Conservation (phyloP, 2,329 filamentous ascomycete species). For the Pseudopyricularia javanii region DNA sequence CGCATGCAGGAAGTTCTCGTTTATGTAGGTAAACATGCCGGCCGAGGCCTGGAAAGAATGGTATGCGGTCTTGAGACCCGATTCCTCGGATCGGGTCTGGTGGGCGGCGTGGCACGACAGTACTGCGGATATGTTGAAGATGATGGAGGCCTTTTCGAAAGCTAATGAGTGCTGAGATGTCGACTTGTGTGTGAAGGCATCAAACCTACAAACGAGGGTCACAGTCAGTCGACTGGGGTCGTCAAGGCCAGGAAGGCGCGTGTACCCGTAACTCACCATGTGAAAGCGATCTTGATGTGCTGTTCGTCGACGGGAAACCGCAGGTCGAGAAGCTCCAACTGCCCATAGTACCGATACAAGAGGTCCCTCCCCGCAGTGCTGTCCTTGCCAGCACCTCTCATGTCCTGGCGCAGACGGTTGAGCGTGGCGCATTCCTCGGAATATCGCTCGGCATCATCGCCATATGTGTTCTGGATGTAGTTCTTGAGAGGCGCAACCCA, state of each 20-base stretch:
- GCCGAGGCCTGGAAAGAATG: constrained; percentile 97
- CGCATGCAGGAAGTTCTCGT: constrained; percentile 96
- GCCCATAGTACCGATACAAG: constrained; percentile 93
- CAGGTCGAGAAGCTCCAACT: constrained; percentile 86
- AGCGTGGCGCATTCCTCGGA: constrained; percentile 88
- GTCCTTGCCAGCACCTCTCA: constrained; percentile 94
- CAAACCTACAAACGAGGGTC: constrained; percentile 55
- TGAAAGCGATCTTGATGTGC: constrained; percentile 98
- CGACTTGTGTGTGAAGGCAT: constrained; percentile 98
- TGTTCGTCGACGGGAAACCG: constrained; percentile 96
- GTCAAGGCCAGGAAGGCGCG: neutral
- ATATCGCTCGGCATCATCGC: constrained; percentile 94
- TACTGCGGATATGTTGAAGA: constrained; percentile 98
- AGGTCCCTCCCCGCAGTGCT: constrained; percentile 88
- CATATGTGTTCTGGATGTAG: constrained; percentile 89
- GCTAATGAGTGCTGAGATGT: constrained; percentile 93
- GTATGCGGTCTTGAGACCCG: constrained; percentile 89
- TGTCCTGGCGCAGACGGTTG: constrained; percentile 92
- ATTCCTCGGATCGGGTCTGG: constrained; percentile 85
- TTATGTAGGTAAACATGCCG: constrained; percentile 99
- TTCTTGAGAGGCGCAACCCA: constrained; percentile 86
- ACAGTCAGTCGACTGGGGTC: neutral
- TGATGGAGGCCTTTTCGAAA: constrained; percentile 97
- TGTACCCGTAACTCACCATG: constrained; percentile 59
- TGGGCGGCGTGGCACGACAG: constrained; percentile 89